These are phyloP conservation scores for Metschnikowia drakensbergensis DNA, from an alignment of 805 yeast genomes.

Conservation along the genomic window DNA sequence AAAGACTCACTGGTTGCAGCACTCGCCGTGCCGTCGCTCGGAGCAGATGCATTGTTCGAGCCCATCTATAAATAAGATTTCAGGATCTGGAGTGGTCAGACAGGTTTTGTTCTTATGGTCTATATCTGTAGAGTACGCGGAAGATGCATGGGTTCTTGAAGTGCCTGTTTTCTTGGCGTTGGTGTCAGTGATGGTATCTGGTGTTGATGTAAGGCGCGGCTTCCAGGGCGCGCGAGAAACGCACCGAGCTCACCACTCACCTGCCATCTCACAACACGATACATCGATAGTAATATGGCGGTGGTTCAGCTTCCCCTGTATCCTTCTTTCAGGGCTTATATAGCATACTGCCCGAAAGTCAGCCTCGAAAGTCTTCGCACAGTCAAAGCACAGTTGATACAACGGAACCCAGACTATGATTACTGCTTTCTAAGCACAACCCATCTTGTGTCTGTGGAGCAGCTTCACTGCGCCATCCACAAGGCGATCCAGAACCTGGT, in stretches of 20 bases:
- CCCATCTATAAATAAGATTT: not conserved
- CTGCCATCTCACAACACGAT: not conserved
- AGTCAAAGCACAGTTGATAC: constrained; percentile 44
- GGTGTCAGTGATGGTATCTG: not conserved
- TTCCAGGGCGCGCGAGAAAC: not conserved
- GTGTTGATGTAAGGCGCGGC: not conserved
- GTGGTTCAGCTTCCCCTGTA: constrained; percentile 44
- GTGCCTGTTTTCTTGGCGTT: not conserved
- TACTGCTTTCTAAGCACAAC: constrained; percentile 64
- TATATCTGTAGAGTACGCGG: not conserved
- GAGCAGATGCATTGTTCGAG: not conserved
- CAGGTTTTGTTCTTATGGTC: no score
- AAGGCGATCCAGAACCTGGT: constrained; percentile 53
- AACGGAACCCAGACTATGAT: constrained; percentile 47
- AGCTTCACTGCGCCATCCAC: constrained; percentile 56
- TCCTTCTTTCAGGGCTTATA: constrained; percentile 30
- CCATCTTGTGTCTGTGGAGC: constrained; percentile 57
- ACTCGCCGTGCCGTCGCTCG: not conserved
- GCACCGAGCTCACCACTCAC: no score
- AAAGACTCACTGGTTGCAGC: not conserved
- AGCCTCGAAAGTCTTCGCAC: constrained; percentile 30
- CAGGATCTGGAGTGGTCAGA: not conserved
- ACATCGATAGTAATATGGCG: not conserved
- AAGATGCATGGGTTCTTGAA: not conserved
- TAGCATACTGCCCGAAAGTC: constrained; percentile 47